Evolutionary conservation across 1,139 yeast genomes (phyloP), one percentile per base, ranked within the genome.

Genomic region (Hansenula anomala): DNA sequence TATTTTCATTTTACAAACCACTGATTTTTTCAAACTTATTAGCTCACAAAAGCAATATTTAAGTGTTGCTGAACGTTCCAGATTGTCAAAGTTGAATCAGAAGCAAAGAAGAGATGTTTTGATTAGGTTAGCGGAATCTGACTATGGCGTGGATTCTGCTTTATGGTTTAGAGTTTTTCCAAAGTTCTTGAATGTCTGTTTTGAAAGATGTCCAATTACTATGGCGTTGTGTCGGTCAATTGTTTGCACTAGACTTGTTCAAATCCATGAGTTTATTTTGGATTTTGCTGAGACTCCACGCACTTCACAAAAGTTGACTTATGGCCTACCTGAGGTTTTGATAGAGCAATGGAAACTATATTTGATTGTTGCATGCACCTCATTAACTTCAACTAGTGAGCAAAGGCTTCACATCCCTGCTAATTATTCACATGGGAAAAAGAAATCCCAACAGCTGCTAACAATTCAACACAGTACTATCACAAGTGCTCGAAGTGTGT

Each of bases 141-240:
- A 86, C 45, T 85, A 89, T 55, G 97, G 97, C 3, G 90, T 92
- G 10, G 98, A 94, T 59, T 81, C 95, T 1, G 96, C 98, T 0
- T 66, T 94, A 19, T 94, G 98, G 98, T 82, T 90, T 51, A 75
- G 95, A 48, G 74, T 84, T 1, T 90, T 85, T 54, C 97, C 97
- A 1, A 75, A 73, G 34, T 64, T 94, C 6, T 64, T 92, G 35
- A 79, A 75, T 31, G 70, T 79, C 3, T 78, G 94, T 46, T 89
- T 87, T 49, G 88, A 80, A 43, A 73, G 71, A 38, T 90, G 95
- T 55, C 97, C 98, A 0, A 82, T 92, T 59, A 94, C 96, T 0
- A 89, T 92, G 56, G 98, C 97, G 0, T 69, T 92, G 45, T 88
- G 96, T 49, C 77, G 99, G 14, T 84, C 95, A n/a, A 81, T 86